A percentile compares a stretch with the other conserved stretches of the same genome.
phyloP scores from a whole-genome alignment of 768 basidiomycete species.

The Paxillus ammoniavirescens region DNA sequence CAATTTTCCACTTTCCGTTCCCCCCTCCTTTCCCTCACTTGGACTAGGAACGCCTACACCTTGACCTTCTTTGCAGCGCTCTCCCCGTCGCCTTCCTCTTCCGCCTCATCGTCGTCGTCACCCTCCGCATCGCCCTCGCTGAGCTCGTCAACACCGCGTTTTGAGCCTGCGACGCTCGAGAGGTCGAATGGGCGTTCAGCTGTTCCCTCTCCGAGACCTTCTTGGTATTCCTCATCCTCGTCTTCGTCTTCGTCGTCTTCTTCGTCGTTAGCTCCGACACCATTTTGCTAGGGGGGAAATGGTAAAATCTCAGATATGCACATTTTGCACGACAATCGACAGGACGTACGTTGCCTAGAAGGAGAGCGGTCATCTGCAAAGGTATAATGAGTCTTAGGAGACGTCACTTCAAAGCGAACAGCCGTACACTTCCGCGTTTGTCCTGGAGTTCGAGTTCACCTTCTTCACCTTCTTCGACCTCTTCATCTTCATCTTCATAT shows the following conservation, averaged over 20 bases:
- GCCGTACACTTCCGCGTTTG: slow-evolving; percentile 1
- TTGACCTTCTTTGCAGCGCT: slow-evolving; percentile 23
- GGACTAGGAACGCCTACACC: slow-evolving; percentile 13
- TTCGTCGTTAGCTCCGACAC: slow-evolving; percentile 1
- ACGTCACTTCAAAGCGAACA: neutral
- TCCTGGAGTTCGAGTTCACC: slow-evolving; percentile 3
- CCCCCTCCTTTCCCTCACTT: neutral
- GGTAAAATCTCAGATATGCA: neutral
- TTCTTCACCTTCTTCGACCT: slow-evolving; percentile 9
- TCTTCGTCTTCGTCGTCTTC: slow-evolving; percentile 20
- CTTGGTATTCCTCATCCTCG: slow-evolving; percentile 20
- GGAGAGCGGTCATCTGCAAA: slow-evolving; percentile 24
- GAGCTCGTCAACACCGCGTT: slow-evolving; percentile 26
- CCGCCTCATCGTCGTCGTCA: slow-evolving; percentile 11
- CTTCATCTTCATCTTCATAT: slow-evolving; percentile 15
- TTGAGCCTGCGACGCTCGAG: slow-evolving; percentile 16
- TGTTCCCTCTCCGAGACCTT: slow-evolving; percentile 5
- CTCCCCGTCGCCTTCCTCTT: slow-evolving; percentile 2
- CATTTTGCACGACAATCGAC: neutral
- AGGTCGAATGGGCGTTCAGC: slow-evolving; percentile 7
- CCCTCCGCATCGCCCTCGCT: slow-evolving; percentile 2
- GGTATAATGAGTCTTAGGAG: neutral
- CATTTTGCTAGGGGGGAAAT: slow-evolving; percentile 14
- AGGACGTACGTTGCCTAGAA: slow-evolving; percentile 20
- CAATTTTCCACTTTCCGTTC: neutral